Evolutionary conservation across 257 asterid genomes (phyloP).

Genomic region (Linderniella brevidens): DNA sequence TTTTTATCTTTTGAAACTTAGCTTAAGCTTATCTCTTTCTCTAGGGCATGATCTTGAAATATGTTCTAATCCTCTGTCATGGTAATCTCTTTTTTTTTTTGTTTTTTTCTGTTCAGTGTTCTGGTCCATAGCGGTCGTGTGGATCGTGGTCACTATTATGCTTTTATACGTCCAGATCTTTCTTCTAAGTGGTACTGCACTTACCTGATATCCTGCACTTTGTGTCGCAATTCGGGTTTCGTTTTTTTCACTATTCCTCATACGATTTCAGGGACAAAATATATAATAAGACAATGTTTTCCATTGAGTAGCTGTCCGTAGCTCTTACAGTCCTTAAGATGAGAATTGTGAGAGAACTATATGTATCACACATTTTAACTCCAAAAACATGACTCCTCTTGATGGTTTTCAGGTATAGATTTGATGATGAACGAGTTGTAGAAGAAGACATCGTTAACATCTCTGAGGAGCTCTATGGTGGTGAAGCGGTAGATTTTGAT

Average conservation of each 20-base stretch:
- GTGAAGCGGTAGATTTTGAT: conserved; percentile 14
- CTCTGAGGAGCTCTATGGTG: conserved; percentile 43
- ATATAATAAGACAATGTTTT: no score
- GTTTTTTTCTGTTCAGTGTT: conserved; percentile 14
- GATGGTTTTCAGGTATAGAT: conserved; percentile 34
- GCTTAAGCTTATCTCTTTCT: no score
- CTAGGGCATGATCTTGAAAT: no score
- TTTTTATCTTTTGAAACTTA: no score
- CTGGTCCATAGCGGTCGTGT: conserved; percentile 56
- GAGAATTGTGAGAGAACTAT: not conserved
- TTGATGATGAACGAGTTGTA: conserved; percentile 55
- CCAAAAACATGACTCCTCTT: conserved; percentile 7
- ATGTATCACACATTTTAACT: conserved; percentile 2
- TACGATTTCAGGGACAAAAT: no score
- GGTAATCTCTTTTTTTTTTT: not conserved
- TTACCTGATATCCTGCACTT: no score
- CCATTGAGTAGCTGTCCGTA: no score
- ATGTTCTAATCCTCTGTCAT: no score
- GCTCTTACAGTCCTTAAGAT: no score
- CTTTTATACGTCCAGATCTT: conserved; percentile 41
- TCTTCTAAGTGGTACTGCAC: conserved; percentile 24
- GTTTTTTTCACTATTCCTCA: no score
- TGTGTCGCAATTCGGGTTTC: no score
- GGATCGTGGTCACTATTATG: conserved; percentile 52
- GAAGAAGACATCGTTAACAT: conserved; percentile 41